Evolutionary conservation across 345 rosid species (phyloP), one percentile per base, ranked within the genome.

Genomic region (Odontarrhena argentea): DNA sequence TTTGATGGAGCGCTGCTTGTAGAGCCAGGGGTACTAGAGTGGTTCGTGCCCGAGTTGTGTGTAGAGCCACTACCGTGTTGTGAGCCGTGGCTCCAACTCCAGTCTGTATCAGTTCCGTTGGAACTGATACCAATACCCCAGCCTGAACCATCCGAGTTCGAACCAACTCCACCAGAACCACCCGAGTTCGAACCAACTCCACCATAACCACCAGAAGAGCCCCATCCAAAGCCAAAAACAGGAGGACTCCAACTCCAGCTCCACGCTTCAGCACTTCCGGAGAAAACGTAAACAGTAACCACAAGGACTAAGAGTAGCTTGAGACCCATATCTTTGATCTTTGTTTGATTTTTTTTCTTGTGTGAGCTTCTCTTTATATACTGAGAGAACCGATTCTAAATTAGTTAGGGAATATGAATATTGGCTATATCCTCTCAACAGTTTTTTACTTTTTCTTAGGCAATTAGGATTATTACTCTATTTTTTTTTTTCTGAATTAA

Each of bases 51-150:
- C 52, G 11, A 12, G 28, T 18, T 18, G 51, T 47, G 6, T 48
- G 32, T 48, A 24, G 53, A 48, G 5, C 53, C 53, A 22, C 7
- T 22, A 12, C 53, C 28, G 51, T 25, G 18, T 47, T 9, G 22
- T 28, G 30, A 22, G 54, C 53, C 45, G 32, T 4, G 3, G 3
- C 3, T 4, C 65, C 32, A 60, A 45, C 65, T 30, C 53, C 65
- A 60, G 42, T 60, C 43, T 60, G 41, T 60, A 44, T 60, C 65
- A 9, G 51, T 44, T 60, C 65, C 65, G 65, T 30, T 30, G 0
- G 65, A 60, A 41, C 65, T 60, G 40, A 51, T 43, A 8, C 65
- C 65, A 38, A 38, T 43, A 60, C 65, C 65, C 51, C 51, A 60
- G 40, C 65, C 43, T 9, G 52, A 60, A 60, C 65, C 32, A 60